phyloP scores from a whole-genome alignment of 139 green algal genomes.

The Tetradesmus lagerheimii region DNA sequence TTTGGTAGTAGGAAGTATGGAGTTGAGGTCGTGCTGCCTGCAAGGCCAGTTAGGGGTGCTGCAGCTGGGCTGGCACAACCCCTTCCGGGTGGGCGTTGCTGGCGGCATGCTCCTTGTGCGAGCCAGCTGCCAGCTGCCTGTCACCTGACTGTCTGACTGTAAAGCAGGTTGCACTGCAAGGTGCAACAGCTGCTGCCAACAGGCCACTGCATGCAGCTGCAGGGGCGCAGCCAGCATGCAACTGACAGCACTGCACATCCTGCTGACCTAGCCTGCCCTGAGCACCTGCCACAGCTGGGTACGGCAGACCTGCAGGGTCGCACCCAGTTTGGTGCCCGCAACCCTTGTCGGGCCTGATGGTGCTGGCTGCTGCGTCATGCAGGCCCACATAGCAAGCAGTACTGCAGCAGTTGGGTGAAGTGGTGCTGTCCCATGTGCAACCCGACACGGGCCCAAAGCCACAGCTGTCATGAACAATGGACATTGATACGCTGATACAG shows the following conservation, averaged over 20 bases:
- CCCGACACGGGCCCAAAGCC: neutral
- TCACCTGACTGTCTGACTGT: no score
- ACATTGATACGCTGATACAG: no score
- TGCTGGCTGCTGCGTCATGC: neutral
- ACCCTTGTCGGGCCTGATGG: no score
- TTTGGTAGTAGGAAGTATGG: no score
- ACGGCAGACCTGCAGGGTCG: neutral
- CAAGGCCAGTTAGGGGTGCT: neutral
- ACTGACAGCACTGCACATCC: neutral
- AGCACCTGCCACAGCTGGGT: neutral
- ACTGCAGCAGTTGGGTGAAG: neutral
- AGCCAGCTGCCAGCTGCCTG: neutral
- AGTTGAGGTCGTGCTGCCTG: neutral
- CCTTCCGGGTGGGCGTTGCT: neutral
- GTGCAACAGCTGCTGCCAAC: neutral
- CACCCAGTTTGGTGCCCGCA: no score
- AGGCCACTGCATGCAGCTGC: neutral
- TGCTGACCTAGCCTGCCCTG: neutral
- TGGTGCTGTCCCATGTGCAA: neutral
- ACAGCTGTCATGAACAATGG: no score
- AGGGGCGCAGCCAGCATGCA: no score
- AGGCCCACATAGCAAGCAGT: neutral
- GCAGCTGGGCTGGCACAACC: neutral
- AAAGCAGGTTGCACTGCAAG: neutral
- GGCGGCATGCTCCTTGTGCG: neutral